Conservation (phyloP, 2,329 filamentous ascomycete species). For the Ustilaginoidea virens region DNA sequence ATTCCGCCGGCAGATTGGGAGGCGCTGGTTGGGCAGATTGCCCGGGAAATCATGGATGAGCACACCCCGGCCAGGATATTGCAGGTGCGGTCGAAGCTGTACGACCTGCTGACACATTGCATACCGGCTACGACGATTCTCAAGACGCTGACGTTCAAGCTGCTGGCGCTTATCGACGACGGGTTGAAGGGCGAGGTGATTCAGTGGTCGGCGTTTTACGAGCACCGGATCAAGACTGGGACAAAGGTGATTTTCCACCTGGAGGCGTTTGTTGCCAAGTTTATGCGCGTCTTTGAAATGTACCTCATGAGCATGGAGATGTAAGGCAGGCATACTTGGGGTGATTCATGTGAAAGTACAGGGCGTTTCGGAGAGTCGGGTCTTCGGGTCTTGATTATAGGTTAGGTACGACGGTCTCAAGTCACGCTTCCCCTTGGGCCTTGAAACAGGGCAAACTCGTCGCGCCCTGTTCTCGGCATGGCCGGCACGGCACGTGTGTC, state of each 20-base stretch:
- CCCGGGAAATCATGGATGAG: constrained; percentile 86
- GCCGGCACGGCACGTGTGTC: no score
- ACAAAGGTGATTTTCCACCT: constrained; percentile 96
- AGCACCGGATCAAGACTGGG: constrained; percentile 83
- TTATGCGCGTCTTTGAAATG: constrained; percentile 93
- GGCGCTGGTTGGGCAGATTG: constrained; percentile 72
- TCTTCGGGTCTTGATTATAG: no score
- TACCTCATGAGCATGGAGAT: constrained; percentile 76
- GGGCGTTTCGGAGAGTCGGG: no score
- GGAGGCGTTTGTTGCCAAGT: constrained; percentile 96
- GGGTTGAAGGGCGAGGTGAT: constrained; percentile 82
- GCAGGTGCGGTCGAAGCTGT: constrained; percentile 82
- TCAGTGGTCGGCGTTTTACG: constrained; percentile 93
- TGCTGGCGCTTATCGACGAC: constrained; percentile 78
- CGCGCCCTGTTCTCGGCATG: no score
- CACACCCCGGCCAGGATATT: constrained; percentile 82
- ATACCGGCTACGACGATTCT: constrained; percentile 90
- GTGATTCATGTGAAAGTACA: no score
- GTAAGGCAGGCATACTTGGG: constrained; percentile 16
- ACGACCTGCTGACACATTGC: constrained; percentile 92
- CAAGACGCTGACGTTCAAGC: constrained; percentile 87
- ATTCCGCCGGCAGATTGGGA: constrained; percentile 98
- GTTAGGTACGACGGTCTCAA: no score
- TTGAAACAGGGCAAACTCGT: no score
- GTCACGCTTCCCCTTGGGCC: no score